Evolutionary conservation across 192 early-diverging fungal species (phyloP), one percentile per base, ranked within the genome.

Genomic region (Backusella luteola): DNA sequence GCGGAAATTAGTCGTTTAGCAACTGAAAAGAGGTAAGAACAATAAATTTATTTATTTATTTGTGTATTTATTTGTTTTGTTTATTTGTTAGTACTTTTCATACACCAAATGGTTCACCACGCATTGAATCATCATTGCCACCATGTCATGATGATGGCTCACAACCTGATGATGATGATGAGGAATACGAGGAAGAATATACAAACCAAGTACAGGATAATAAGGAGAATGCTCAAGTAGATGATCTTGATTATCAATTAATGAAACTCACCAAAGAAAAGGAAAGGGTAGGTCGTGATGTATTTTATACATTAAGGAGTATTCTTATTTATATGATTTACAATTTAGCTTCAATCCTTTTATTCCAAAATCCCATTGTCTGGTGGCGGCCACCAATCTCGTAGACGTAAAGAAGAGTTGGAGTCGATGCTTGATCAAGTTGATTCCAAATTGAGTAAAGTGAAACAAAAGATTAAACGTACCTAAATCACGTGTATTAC

Each of bases 341-440:
- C 15, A 17, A 49, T 19, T 7, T 49, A 49, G 82, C 79, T 88
- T 3, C 84, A 86, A 73, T 84, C 85, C 5, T 81, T 83, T 70
- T 76, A 86, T 68, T 81, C 80, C 68, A 86, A 86, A 68, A 85
- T 88, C 8, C 87, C 87, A 15, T 80, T 88, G 23, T 76, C 83
- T 4, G 87, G 87, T 66, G 85, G 87, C 26, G 87, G 87, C 23
- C 85, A 84, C 11, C 80, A 79, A 71, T 80, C 84, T 23, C 80
- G 87, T 36, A 59, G 79, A 59, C 84, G 85, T 73, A 77, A 76
- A 29, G 87, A 88, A 49, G 83, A 85, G 52, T 56, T 88, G 35
- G 87, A 88, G 71, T 82, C 84, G 17, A 81, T 83, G 71, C 74
- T 88, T 75, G 87, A 86, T 69, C 56, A 84, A 35, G 84, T 86